Evolutionary conservation across 1,284 basidiomycete genomes (phyloP), one percentile per base, ranked within the genome.

Genomic region (Ustilago trichophora): DNA sequence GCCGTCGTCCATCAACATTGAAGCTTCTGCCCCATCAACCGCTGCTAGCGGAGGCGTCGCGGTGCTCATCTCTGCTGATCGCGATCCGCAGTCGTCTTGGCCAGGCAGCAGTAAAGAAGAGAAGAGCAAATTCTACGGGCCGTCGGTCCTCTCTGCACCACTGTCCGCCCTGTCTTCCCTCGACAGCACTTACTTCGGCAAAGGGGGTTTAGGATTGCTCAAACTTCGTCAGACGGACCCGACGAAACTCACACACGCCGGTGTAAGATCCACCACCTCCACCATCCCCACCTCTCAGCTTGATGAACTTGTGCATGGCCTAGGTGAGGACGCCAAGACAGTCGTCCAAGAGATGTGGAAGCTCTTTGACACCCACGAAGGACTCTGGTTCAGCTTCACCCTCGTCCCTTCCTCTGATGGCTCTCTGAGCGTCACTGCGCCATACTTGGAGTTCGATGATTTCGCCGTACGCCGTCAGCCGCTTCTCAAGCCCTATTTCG

Each of bases 371-470:
- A 7, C 33, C 12, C 33, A 49, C 35, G 73, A 75, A 40, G 73
- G 71, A 0, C 56, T 75, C 9, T 75, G 73, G 73, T 75, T 75
- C 50, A 47, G 41, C 33, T 69, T 64, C 42, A 47, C 31, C n/a
- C 53, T 70, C n/a, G 8, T 31, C 2, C 54, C 47, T 4, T 13
- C 48, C 19, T 15, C 31, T 12, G 25, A 26, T 2, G 45, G 40
- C 7, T n/a, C 19, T 10, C 13, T 51, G n/a, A 37, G 31, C 6
- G n/a, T 60, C 24, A 21, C 43, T 9, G 0, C 29, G 19, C 66
- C 70, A 0, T 71, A 63, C 43, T 31, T 75, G 12, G 70, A 75
- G 24, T 73, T 75, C 26, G 73, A 75, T 37, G 67, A 66, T 46
- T 75, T 73, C 35, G 62, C 60, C 11, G 55, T 72, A 3, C 57